Evolutionary conservation across 768 basidiomycete genomes (phyloP), one percentile per base, ranked within the genome.

Genomic region (Calocybe indica): DNA sequence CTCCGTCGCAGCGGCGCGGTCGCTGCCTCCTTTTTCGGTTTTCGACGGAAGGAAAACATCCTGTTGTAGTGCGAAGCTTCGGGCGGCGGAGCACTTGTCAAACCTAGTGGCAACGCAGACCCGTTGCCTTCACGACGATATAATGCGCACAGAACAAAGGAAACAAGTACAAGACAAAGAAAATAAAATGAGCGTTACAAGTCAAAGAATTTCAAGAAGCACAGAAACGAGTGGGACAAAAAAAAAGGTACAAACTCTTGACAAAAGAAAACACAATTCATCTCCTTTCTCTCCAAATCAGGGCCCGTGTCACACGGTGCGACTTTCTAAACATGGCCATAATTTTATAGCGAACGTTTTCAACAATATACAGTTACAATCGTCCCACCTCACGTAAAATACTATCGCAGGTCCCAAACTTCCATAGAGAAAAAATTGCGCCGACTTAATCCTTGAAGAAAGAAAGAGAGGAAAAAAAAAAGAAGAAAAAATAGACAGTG

Each of bases 31-130:
- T 75, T 71, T 70, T 73, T 80, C 49, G 78, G 72, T 64, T 82
- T 87, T 57, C 85, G 80, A 51, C 86, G 82, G 58, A 85, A 83
- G 45, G 80, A 82, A 64, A 88, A 88, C 85, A 89, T 89, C 22
- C 22, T 22, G 22, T 22, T 22, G 22, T 22, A 1, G 2, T 22
- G 22, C 22, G 22, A 22, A 4, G 22, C 22, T 22, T 22, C 22
- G 22, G 22, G 22, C 2, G 22, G 22, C 22, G 22, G 22, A 22
- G 22, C 22, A 22, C 22, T 22, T 4, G 22, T 22, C 22, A 22
- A 22, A 22, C 22, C 22, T 22, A 22, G 22, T 22, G 22, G 22
- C 22, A 22, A 22, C 22, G 22, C 22, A 22, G 22, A 22, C 22
- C 22, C 22, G 22, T 22, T 22, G 22, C 22, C 22, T 22, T 22